Conservation (phyloP, 148 eudicot species). For the Euryodendron excelsum region DNA sequence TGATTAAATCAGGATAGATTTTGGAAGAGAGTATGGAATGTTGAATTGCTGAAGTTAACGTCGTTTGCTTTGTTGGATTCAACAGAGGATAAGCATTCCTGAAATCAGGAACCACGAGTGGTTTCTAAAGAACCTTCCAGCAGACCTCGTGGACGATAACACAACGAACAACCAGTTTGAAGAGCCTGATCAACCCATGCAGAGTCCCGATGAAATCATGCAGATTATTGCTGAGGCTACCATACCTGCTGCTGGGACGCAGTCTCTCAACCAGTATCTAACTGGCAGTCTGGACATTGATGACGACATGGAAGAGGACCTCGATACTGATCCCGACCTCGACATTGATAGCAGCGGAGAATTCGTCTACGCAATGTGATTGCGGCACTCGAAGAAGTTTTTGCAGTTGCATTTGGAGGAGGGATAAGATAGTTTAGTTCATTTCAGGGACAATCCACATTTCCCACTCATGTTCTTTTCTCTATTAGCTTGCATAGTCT, state of each 20-base stretch:
- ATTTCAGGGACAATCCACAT: no score
- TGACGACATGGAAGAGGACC: constrained; percentile 88
- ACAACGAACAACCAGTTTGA: constrained; percentile 40
- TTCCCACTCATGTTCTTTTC: no score
- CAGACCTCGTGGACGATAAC: constrained; percentile 58
- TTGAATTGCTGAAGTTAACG: no score
- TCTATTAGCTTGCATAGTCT: no score
- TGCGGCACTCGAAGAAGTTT: neutral
- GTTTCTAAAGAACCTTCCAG: constrained; percentile 80
- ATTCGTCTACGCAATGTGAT: constrained; percentile 67
- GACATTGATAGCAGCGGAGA: constrained; percentile 90
- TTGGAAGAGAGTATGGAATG: no score
- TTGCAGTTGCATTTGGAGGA: no score
- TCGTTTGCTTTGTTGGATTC: neutral
- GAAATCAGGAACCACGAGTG: constrained; percentile 73
- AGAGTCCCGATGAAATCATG: constrained; percentile 78
- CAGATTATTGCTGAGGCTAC: constrained; percentile 89
- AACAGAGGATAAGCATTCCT: constrained; percentile 73
- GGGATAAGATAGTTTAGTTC: neutral
- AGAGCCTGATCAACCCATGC: constrained; percentile 77
- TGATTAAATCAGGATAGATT: no score
- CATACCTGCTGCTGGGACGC: constrained; percentile 70
- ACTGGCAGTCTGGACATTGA: constrained; percentile 72
- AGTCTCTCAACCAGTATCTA: constrained; percentile 55
- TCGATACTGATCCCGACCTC: constrained; percentile 77